These are phyloP conservation scores for Didymella glomerata DNA, from an alignment of 2,329 filamentous ascomycete genomes.

Conservation along the genomic window DNA sequence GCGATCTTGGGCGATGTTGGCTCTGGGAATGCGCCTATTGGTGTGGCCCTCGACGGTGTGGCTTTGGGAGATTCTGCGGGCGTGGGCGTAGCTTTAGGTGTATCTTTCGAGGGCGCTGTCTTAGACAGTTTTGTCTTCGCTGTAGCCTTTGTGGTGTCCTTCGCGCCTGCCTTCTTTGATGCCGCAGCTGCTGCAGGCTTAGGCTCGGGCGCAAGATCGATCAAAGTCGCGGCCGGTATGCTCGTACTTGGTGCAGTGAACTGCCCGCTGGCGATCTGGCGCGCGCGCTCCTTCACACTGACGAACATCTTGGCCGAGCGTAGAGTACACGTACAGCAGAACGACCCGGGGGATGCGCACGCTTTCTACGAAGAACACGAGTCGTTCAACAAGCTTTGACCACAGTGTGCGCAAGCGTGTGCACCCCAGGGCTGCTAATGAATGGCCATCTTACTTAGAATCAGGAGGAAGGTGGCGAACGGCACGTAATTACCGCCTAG, in stretches of 20 bases:
- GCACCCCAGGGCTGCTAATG: conserved; percentile 17
- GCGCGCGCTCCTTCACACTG: conserved; percentile 27
- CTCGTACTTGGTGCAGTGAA: conserved; percentile 12
- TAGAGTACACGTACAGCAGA: conserved; percentile 16
- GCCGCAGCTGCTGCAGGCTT: conserved; percentile 5
- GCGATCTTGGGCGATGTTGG: conserved; percentile 1
- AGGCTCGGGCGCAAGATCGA: conserved; percentile 11
- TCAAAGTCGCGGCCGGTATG: background rate
- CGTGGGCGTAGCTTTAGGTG: background rate
- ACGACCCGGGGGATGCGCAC: conserved; percentile 14
- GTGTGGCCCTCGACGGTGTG: conserved; percentile 1
- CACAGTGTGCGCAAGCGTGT: conserved; percentile 17
- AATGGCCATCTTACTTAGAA: conserved; percentile 18
- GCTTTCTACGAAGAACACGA: conserved; percentile 19
- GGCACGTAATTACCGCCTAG: conserved; percentile 22
- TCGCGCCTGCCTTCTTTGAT: conserved; percentile 6
- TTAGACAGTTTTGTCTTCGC: conserved; percentile 6
- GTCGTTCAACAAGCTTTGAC: conserved; percentile 16
- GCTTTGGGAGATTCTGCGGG: background rate
- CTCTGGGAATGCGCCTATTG: conserved; percentile 2
- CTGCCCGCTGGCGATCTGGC: conserved; percentile 25
- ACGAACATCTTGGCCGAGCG: conserved; percentile 22
- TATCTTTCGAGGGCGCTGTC: conserved; percentile 4
- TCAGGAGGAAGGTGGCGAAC: conserved; percentile 22
- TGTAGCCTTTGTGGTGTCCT: conserved; percentile 2